Percentiles rank a stretch among this genome's conserved stretches.
Conservation (phyloP, 1,284 basidiomycete genomes). For the Pholiota adiposa region DNA sequence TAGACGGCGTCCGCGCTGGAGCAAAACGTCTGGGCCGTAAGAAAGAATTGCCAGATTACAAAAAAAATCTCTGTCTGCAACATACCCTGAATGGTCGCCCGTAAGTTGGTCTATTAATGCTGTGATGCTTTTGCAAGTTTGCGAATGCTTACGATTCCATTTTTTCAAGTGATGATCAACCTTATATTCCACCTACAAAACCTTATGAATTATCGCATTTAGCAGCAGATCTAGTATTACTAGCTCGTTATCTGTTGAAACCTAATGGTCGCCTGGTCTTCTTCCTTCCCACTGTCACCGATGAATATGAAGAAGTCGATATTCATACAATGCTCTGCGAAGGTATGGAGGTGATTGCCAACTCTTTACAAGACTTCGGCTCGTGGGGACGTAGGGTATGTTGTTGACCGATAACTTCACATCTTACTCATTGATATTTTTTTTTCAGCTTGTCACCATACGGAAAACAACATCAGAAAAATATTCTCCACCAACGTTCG, state of each 20-base stretch:
- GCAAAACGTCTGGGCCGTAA: conserved; percentile 92
- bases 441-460: conserved; percentile 82
- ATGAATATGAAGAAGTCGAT: conserved; percentile 89
- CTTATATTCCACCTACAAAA: conserved; percentile 86
- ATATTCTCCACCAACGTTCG: conserved; percentile 58
- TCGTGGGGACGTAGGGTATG: conserved; percentile 92
- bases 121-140: too few relatives aligned
- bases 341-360: conserved; percentile 88
- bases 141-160: too few relatives aligned
- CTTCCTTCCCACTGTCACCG: conserved; percentile 92
- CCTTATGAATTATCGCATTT: conserved; percentile 94
- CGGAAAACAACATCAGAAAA: conserved; percentile 63
- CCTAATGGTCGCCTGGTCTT: conserved; percentile 92
- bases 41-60: conserved; percentile 47
- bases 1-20: conserved; percentile 94
- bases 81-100: conserved; percentile 42
- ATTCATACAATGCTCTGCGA: conserved; percentile 74
- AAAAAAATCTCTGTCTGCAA: conserved; percentile 40
- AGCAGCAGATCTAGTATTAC: conserved; percentile 79
- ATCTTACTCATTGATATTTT: not conserved
- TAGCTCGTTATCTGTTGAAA: conserved; percentile 85
- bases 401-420: conserved; percentile 17
- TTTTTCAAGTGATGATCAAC: conserved; percentile 52
- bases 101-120: conserved; percentile 35
- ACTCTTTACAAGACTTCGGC: conserved; percentile 94